These are phyloP conservation scores for Nannochloris sp. DNA, from an alignment of 139 green algal genomes.

Conservation along the genomic window DNA sequence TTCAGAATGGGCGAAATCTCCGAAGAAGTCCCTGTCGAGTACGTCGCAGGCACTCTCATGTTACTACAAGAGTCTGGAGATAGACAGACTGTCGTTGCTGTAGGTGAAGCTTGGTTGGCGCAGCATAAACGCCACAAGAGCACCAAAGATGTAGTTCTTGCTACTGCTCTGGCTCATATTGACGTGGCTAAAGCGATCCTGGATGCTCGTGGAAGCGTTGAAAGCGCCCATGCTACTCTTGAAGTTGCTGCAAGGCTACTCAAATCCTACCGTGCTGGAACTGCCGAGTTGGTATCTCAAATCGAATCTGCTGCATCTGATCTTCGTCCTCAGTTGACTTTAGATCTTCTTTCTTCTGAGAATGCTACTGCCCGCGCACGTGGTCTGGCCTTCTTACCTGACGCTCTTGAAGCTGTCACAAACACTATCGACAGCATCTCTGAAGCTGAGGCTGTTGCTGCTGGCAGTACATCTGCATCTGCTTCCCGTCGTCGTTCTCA, in stretches of 20 bases:
- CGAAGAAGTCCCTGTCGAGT: conserved; percentile 21
- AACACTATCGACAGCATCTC: neutral
- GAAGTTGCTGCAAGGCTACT: conserved; percentile 17
- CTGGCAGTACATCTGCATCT: neutral
- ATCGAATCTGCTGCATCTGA: conserved; percentile 1
- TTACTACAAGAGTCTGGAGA: conserved; percentile 30
- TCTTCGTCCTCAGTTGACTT: conserved; percentile 25
- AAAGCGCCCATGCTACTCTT: conserved; percentile 3
- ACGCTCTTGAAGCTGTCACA: neutral
- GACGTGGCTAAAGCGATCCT: conserved; percentile 4
- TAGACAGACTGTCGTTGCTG: conserved; percentile 6
- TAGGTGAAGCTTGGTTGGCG: conserved; percentile 25
- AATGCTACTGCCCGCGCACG: neutral
- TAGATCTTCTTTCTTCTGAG: conserved; percentile 20
- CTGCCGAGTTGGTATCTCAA: conserved; percentile 1
- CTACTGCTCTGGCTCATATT: conserved; percentile 18
- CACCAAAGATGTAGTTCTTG: conserved; percentile 26
- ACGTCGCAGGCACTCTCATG: conserved; percentile 29
- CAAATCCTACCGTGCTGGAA: conserved; percentile 4
- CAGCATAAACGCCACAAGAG: conserved; percentile 1
- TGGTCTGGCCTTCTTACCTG: conserved; percentile 1
- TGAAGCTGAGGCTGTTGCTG: too few species aligned
- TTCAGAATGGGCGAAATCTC: conserved; percentile 11
- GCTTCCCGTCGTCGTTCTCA: neutral
- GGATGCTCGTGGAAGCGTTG: conserved; percentile 11